Conservation (phyloP, 78 protist genomes). For the Anaeramoeba ignava region DNA sequence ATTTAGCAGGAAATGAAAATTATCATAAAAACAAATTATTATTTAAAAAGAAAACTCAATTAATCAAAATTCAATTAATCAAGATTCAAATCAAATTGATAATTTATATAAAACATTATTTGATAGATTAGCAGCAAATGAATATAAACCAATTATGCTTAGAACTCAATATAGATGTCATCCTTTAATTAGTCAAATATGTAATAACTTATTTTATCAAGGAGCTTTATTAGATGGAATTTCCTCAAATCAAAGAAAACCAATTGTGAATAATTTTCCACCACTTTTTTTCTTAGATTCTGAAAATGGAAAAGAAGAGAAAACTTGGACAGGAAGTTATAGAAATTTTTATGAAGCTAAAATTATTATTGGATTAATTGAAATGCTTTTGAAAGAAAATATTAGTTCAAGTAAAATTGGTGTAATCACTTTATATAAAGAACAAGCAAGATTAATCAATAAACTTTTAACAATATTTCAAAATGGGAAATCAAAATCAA, state of each 20-base stretch:
- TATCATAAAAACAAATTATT: background rate
- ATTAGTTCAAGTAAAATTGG: background rate
- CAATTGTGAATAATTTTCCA: background rate
- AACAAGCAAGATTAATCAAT: background rate
- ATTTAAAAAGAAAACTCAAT: background rate
- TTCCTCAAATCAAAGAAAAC: background rate
- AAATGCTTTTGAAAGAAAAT: background rate
- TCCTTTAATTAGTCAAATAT: background rate
- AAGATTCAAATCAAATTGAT: background rate
- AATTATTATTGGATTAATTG: background rate
- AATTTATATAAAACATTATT: background rate
- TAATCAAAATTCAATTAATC: background rate
- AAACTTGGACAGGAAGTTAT: background rate
- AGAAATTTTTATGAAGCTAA: background rate
- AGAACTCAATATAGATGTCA: background rate
- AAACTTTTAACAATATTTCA: background rate
- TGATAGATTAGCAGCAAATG: background rate
- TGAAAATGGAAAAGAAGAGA: background rate
- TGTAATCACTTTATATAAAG: background rate
- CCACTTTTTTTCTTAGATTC: background rate
- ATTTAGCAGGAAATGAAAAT: background rate
- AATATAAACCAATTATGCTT: background rate
- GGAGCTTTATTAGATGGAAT: background rate
- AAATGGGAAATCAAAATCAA: background rate
- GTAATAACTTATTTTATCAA: background rate